Conservation (phyloP, 345 rosid genomes). For the Eucalyptus curtisii region DNA sequence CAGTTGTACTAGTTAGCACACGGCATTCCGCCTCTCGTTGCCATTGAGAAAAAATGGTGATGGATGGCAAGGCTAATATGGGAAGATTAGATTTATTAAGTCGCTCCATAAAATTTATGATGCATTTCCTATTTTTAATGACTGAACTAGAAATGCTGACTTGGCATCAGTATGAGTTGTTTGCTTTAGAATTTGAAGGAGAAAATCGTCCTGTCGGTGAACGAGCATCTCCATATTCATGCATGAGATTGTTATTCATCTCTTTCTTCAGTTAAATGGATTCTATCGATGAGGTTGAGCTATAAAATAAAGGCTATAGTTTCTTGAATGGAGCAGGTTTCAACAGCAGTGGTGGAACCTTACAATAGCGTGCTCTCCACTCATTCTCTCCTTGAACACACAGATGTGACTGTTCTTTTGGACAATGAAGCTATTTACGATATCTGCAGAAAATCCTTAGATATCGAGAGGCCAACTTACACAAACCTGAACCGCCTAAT, state of each 20-base stretch:
- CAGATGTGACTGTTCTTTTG: constrained; percentile 65
- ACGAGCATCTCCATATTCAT: background rate
- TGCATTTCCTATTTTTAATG: background rate
- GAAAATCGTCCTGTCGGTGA: background rate
- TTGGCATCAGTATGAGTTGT: background rate
- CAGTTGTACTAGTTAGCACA: background rate
- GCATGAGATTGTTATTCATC: background rate
- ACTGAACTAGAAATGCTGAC: background rate
- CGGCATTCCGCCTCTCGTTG: background rate
- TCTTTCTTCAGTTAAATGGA: background rate
- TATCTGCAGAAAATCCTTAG: constrained; percentile 68
- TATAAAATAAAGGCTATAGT: background rate
- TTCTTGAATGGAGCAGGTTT: constrained; percentile 36
- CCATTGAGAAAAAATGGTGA: background rate
- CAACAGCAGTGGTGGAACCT: constrained; percentile 80
- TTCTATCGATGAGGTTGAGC: background rate
- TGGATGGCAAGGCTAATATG: background rate
- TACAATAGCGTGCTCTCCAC: constrained; percentile 79
- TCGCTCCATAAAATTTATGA: background rate
- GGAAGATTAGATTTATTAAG: background rate
- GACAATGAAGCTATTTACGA: constrained; percentile 85
- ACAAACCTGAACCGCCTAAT: constrained; percentile 68
- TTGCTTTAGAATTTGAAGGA: background rate
- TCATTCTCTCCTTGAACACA: constrained; percentile 79
- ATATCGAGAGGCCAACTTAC: constrained; percentile 72